Conservation (phyloP, 768 basidiomycete genomes). For the Ephemerocybe angulata region DNA sequence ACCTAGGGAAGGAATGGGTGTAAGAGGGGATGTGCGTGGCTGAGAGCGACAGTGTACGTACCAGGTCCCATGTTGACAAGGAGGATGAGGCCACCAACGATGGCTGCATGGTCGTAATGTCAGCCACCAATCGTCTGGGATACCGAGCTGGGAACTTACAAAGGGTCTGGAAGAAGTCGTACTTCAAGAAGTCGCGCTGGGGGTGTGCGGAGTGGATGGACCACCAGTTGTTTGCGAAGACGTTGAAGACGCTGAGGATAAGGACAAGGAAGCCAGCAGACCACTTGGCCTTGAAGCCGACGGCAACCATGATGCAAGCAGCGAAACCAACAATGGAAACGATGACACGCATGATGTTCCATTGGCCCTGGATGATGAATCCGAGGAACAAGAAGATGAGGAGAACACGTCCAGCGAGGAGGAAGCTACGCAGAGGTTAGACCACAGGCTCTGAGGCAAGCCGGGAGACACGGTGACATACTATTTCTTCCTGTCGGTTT, state of each 20-base stretch:
- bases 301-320: slow-evolving; percentile 93
- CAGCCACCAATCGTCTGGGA: background rate
- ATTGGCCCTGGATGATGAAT: slow-evolving; percentile 90
- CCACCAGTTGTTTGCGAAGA: slow-evolving; percentile 99
- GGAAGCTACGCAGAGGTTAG: slow-evolving; percentile 58
- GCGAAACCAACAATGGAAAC: slow-evolving; percentile 88
- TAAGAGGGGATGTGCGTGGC: slow-evolving; percentile 9
- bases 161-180: slow-evolving; percentile 99
- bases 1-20: slow-evolving; percentile 46
- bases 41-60: slow-evolving; percentile 24
- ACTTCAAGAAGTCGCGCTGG: slow-evolving; percentile 98
- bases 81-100: slow-evolving; percentile 95
- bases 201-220: slow-evolving; percentile 88
- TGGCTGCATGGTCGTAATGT: slow-evolving; percentile 42
- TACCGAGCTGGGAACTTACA: slow-evolving; percentile 38
- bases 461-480: slow-evolving; percentile 35
- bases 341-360: slow-evolving; percentile 82
- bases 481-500: slow-evolving; percentile 99
- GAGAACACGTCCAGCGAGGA: slow-evolving; percentile 93
- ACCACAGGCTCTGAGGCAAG: background rate
- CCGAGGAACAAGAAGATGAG: slow-evolving; percentile 99
- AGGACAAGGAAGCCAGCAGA: slow-evolving; percentile 93
- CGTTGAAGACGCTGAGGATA: slow-evolving; percentile 91
- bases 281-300: slow-evolving; percentile 99
- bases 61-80: slow-evolving; percentile 98